These are phyloP conservation scores for Lentinula lateritia DNA, from an alignment of 768 basidiomycete species.

Conservation along the genomic window DNA sequence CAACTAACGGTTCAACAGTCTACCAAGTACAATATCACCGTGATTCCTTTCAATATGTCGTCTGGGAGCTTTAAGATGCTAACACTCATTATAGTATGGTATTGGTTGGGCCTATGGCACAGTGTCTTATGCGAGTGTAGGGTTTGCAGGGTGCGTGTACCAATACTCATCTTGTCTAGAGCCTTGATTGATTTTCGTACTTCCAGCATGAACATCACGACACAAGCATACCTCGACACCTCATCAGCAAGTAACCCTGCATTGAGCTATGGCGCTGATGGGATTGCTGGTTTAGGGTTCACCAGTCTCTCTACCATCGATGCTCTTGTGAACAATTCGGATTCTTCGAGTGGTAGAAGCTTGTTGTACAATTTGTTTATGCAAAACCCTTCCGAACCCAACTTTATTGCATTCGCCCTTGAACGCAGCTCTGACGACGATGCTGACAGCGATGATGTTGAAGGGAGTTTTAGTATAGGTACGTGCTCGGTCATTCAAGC, in stretches of 20 bases:
- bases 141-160: constrained; percentile 63
- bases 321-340: constrained; percentile 48
- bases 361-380: constrained; percentile 74
- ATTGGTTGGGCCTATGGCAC: constrained; percentile 73
- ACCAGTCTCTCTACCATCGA: constrained; percentile 73
- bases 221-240: constrained; percentile 69
- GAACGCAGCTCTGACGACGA: constrained; percentile 50
- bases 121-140: constrained; percentile 54
- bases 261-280: constrained; percentile 62
- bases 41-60: constrained; percentile 23
- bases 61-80: constrained; percentile 6
- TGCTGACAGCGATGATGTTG: constrained; percentile 51
- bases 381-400: constrained; percentile 63
- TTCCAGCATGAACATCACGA: constrained; percentile 52
- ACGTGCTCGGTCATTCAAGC: constrained; percentile 10
- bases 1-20: constrained; percentile 25
- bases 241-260: constrained; percentile 66
- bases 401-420: constrained; percentile 76
- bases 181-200: constrained; percentile 1
- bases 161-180: background rate
- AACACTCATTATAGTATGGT: constrained; percentile 51
- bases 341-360: constrained; percentile 56
- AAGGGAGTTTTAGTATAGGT: constrained; percentile 75
- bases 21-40: constrained; percentile 55
- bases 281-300: constrained; percentile 76